A percentile compares a stretch with the other conserved stretches of the same genome.
Evolutionary conservation across 192 early-diverging fungal species (phyloP).

Genomic region (Diversispora epigaea): DNA sequence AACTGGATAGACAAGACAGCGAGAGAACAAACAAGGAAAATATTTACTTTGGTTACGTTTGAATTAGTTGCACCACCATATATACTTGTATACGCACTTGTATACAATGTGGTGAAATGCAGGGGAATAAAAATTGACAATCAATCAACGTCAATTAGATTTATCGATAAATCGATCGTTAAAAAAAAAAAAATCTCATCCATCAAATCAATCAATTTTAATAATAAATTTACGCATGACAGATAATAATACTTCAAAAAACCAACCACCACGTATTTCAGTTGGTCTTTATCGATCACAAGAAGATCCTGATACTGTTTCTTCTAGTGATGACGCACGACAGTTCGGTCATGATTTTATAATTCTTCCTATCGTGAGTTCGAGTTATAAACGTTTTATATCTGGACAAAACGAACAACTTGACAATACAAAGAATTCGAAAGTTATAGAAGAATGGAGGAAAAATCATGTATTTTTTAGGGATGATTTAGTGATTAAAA

Average conservation of each 20-base stretch:
- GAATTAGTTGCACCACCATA: no score
- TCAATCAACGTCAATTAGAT: no score
- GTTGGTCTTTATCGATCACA: not conserved
- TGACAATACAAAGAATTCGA: conserved; percentile 7
- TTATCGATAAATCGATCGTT: no score
- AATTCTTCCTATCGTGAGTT: conserved; percentile 43
- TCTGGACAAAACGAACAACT: conserved; percentile 9
- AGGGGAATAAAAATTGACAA: no score
- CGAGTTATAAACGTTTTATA: conserved; percentile 41
- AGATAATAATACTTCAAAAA: not conserved
- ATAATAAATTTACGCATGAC: no score
- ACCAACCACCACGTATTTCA: not conserved
- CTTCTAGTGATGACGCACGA: conserved; percentile 28
- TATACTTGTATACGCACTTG: no score
- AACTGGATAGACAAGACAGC: no score
- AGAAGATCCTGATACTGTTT: not conserved
- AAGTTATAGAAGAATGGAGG: conserved; percentile 39
- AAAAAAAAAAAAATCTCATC: no score
- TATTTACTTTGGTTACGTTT: no score
- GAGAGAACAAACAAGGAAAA: no score
- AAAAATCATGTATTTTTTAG: conserved; percentile 37
- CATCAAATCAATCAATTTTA: no score
- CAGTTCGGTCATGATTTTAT: conserved; percentile 48
- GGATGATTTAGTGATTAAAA: conserved; percentile 44
- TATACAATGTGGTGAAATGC: no score